Evolutionary conservation across 2,329 filamentous ascomycete species (phyloP), one percentile per base, ranked within the genome.

Genomic region (Hypoxylon sp.): DNA sequence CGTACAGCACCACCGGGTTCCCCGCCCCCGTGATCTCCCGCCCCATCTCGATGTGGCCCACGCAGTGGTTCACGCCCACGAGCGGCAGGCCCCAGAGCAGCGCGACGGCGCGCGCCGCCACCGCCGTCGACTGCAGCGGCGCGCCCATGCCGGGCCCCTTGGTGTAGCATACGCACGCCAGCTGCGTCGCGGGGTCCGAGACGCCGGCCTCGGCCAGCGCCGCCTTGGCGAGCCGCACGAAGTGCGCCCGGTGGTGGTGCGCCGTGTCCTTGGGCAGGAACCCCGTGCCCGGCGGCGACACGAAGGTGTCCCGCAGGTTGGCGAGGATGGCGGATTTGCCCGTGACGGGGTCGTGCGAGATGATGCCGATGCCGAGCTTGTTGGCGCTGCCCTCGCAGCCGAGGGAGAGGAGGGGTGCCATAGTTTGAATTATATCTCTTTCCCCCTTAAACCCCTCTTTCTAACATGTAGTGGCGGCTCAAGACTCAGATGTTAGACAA

Each of bases 41-140:
- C 30, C 95, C 95, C 95, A 99, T 99, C 81, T 99, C 95, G 73
- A 99, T 98, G 79, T 99, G 95, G 44, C 95, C 95, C 49, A 99
- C 92, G 78, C 95, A 99, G 80, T 99, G 95, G 79, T 99, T 99
- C 24, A 99, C 95, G 22, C 93, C 94, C 2, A 99, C 90, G 37
- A 99, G 83, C n/a, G 91, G 89, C 78, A 92, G 93, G 55, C 82
- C 85, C 95, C 95, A 99, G 15, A 99, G 84, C 62, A 97, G 80
- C 43, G 88, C 85, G 30, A 98, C 81, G 66, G 91, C 92, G 63
- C 95, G 87, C 19, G 94, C 95, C 1, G 89, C 94, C 34, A 98
- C 82, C 30, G 94, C 94, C 13, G 97, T 93, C 64, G 89, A 89
- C 66, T 94, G 91, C 26, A 99, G 83, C 6, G 95, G 95, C 39